A percentile compares a stretch with the other conserved stretches of the same genome.
These are phyloP conservation scores for Sphaerulina vaccinii DNA, from an alignment of 2,329 filamentous ascomycete species.

Conservation along the genomic window DNA sequence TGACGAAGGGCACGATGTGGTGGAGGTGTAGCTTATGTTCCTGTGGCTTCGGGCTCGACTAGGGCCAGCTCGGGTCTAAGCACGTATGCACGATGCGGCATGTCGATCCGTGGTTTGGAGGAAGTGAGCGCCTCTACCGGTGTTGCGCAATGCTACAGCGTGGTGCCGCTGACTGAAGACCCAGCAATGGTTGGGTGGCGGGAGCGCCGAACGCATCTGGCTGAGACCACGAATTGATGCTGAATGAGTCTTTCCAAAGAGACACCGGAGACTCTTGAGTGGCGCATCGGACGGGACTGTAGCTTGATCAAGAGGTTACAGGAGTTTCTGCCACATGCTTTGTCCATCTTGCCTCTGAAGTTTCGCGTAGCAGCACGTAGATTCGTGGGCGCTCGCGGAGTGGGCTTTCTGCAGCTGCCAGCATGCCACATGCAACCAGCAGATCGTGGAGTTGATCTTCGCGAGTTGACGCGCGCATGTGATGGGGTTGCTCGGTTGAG, in stretches of 20 bases:
- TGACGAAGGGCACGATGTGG: conserved; percentile 1
- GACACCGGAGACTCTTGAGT: not conserved
- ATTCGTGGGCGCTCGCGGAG: conserved; percentile 4
- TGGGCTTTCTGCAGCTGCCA: conserved; percentile 3
- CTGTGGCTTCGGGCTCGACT: conserved; percentile 12
- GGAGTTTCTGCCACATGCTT: conserved; percentile 15
- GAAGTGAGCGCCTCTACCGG: conserved; percentile 13
- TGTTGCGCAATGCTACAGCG: conserved; percentile 21
- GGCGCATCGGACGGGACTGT: conserved; percentile 3
- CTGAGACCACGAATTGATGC: not conserved
- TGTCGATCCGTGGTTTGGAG: conserved; percentile 15
- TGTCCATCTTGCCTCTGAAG: conserved; percentile 5
- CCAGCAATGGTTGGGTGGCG: conserved; percentile 4
- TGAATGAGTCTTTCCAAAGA: not conserved
- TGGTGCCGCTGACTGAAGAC: conserved; percentile 10
- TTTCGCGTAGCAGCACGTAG: conserved; percentile 5
- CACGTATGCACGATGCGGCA: conserved; percentile 19
- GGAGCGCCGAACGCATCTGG: conserved; percentile 1
- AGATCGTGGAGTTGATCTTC: conserved; percentile 2
- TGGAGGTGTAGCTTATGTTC: conserved; percentile 11
- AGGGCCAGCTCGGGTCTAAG: conserved; percentile 13
- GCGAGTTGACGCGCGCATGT: conserved; percentile 2
- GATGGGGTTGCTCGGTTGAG: conserved; percentile 11
- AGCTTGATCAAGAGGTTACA: conserved; percentile 10
- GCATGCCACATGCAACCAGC: not conserved